A percentile compares a stretch with the other conserved stretches of the same genome.
Conservation (phyloP, 305 asterid genomes). For the Plantago coronopus region DNA sequence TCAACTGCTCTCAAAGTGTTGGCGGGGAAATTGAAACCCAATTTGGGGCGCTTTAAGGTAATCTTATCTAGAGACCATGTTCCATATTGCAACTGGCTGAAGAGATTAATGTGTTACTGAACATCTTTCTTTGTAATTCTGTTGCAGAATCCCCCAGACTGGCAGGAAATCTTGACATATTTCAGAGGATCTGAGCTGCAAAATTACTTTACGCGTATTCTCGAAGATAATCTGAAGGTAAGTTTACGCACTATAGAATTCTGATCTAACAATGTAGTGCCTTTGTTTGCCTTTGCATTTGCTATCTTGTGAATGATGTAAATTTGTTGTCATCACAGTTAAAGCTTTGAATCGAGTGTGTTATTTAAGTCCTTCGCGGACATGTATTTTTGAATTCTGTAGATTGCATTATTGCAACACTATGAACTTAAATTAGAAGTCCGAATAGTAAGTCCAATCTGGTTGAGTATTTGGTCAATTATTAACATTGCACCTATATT, state of each 20-base stretch:
- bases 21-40: slow-evolving; percentile 97
- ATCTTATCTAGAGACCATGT: slow-evolving; percentile 16
- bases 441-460: too few species aligned
- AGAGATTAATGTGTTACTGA: slow-evolving; percentile 23
- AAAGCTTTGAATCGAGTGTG: too few species aligned
- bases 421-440: too few species aligned
- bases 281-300: too few species aligned
- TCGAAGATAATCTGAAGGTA: slow-evolving; percentile 95
- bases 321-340: too few species aligned
- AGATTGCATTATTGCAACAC: too few species aligned
- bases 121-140: slow-evolving; percentile 18
- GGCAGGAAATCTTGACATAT: slow-evolving; percentile 95
- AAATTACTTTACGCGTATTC: slow-evolving; percentile 88
- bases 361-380: too few species aligned
- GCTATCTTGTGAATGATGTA: too few species aligned
- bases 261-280: too few species aligned
- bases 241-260: neutral
- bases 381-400: too few species aligned
- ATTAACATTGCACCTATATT: too few species aligned
- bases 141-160: slow-evolving; percentile 94
- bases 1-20: slow-evolving; percentile 90
- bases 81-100: neutral
- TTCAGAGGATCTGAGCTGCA: slow-evolving; percentile 97
- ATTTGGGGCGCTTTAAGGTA: slow-evolving; percentile 88
- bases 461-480: too few species aligned